Evolutionary conservation across 2,329 filamentous ascomycete genomes (phyloP).

Genomic region (Trichoderma sp.): DNA sequence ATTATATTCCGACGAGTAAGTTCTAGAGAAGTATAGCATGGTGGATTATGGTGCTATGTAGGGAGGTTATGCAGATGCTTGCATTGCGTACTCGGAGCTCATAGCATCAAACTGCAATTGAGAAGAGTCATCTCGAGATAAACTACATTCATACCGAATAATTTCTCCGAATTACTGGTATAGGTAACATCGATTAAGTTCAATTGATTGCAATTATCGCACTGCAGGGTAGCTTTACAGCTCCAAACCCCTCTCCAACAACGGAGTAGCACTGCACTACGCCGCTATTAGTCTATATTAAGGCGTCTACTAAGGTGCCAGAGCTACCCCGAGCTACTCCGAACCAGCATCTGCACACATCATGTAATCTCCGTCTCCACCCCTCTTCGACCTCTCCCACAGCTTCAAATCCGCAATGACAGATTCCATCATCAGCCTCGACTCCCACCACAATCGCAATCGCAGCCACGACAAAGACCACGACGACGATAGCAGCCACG

Average conservation of each 20-base stretch:
- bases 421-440: conserved; percentile 8
- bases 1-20: background rate
- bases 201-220: background rate
- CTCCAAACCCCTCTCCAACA: background rate
- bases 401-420: conserved; percentile 11
- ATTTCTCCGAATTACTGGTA: too few relatives aligned
- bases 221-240: background rate
- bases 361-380: conserved; percentile 3
- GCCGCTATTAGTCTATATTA: background rate
- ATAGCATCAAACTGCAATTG: background rate
- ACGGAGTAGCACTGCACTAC: background rate
- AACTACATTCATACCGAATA: background rate
- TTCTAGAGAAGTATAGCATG: background rate
- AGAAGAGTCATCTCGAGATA: background rate
- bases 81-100: background rate
- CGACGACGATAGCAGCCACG: background rate
- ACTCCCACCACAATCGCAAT: conserved; percentile 12
- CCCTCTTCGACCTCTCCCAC: background rate
- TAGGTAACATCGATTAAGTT: background rate
- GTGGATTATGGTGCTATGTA: background rate
- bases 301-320: too few relatives aligned
- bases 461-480: conserved; percentile 6
- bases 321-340: background rate
- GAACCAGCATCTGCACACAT: background rate
- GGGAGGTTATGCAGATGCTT: background rate